Base-by-base conservation (phyloP, 2,329 filamentous ascomycete genomes). In the Pseudogymnoascus sp. region DNA sequence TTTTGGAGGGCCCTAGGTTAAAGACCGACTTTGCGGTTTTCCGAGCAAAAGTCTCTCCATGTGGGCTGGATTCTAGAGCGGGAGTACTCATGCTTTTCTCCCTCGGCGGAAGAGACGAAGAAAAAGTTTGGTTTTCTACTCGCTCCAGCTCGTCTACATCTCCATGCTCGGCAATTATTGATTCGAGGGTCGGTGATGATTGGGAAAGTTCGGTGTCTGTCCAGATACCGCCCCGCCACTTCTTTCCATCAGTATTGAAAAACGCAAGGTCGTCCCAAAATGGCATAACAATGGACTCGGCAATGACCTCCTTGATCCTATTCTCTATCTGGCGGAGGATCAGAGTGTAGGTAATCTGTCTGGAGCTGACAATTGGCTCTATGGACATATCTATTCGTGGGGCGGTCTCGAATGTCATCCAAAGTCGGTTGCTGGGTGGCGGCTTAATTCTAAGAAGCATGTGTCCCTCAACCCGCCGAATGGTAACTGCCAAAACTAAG, bases 261-360 rank as follows among this genome's bases (percentile, higher is more conserved):
- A 99, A 97, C 0, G 95, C 92, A 23, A 91, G 83, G 73, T 99
- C 95, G 68, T 99, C 95, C 93, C 95, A 99, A 72, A 96, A 96
- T 0, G 95, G 95, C 63, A 88, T 80, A 1, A 99, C 95, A 19
- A 97, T 75, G 1, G 92, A 96, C 76, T 99, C 95, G 9, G 89
- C 90, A 65, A 99, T 83, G 7, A 97, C 92, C 75, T 97, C 93
- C 71, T 96, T 90, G 73, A 99, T 97, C 60, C 92, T 84, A 71
- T 90, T 96, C 75, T 99, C 95, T 64, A 99, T 97, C 65, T 96
- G 91, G 60, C 92, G 86, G 11, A 97, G 82, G 63, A 99, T 95
- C 64, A 96, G 84, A 1, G 88, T 90, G 75, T 96, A 97, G 0
- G 95, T 97, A 67, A 99, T 96, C 73, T 97, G 93, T 64, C 93